Percentiles rank a stretch among this genome's conserved stretches.
phyloP scores from a whole-genome alignment of 1,139 yeast genomes.

The Geotrichum restrictum region DNA sequence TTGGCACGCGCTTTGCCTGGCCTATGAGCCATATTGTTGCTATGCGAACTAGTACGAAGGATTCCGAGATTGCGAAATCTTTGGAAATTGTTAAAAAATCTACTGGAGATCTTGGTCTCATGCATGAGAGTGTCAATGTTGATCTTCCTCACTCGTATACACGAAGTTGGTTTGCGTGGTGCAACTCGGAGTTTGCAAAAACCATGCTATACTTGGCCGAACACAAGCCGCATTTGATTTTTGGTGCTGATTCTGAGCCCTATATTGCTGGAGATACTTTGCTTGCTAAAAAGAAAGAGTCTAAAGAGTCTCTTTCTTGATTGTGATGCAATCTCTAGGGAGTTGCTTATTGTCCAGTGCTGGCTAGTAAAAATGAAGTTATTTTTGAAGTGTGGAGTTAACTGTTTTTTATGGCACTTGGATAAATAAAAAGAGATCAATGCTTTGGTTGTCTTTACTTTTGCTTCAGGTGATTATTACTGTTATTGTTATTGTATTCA shows the following conservation, averaged over 20 bases:
- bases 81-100: conserved; percentile 53
- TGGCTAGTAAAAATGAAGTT: too few species aligned
- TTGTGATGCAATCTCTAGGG: too few species aligned
- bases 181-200: conserved; percentile 85
- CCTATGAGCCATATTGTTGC: conserved; percentile 77
- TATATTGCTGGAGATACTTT: conserved; percentile 8
- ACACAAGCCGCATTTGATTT: conserved; percentile 69
- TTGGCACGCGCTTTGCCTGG: conserved; percentile 80
- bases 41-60: conserved; percentile 71
- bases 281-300: too few species aligned
- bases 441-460: too few species aligned
- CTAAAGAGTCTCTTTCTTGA: too few species aligned
- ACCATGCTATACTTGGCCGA: conserved; percentile 71
- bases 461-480: too few species aligned
- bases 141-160: conserved; percentile 49
- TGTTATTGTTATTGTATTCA: too few species aligned
- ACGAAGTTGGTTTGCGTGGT: conserved; percentile 92
- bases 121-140: conserved; percentile 81
- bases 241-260: conserved; percentile 37
- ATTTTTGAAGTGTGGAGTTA: too few species aligned
- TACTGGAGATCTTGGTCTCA: conserved; percentile 71
- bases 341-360: too few species aligned
- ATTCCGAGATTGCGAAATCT: conserved; percentile 55
- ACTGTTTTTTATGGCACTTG: too few species aligned
- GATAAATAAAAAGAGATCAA: too few species aligned